Evolutionary conservation across 495 filamentous ascomycete genomes (phyloP).

Genomic region (Podospora tetraspora): DNA sequence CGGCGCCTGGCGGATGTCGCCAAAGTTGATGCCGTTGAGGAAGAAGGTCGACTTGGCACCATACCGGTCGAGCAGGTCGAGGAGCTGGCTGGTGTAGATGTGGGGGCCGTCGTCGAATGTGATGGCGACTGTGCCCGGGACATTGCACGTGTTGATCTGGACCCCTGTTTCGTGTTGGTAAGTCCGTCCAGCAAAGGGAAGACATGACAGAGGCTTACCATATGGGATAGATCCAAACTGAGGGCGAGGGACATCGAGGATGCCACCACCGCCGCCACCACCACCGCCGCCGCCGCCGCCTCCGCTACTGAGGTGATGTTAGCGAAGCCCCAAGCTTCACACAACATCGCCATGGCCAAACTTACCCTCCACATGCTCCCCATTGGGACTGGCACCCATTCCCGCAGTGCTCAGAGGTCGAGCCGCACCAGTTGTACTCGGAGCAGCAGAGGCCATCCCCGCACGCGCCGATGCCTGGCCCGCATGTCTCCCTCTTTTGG

Average conservation of each 20-base stretch:
- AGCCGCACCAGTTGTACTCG: slow-evolving; percentile 8
- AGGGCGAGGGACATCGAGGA: slow-evolving; percentile 2
- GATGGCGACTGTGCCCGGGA: slow-evolving; percentile 31
- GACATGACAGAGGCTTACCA: slow-evolving; percentile 17
- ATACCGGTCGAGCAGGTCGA: slow-evolving; percentile 17
- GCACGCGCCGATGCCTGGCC: slow-evolving; percentile 7
- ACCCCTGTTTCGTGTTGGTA: not conserved
- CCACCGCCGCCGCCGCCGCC: not conserved
- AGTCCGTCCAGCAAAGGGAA: not conserved
- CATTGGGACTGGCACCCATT: slow-evolving; percentile 7
- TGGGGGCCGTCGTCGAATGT: slow-evolving; percentile 37
- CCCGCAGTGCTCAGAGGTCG: slow-evolving; percentile 1
- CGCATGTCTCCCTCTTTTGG: slow-evolving; percentile 8
- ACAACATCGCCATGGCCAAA: not conserved
- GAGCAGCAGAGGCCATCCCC: slow-evolving; percentile 5
- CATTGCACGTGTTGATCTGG: slow-evolving; percentile 48
- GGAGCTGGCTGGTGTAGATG: slow-evolving; percentile 20
- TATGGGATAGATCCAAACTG: slow-evolving; percentile 3
- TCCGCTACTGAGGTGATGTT: not conserved
- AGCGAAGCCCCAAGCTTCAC: not conserved
- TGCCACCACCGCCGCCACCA: not conserved
- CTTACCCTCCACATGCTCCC: slow-evolving; percentile 2
- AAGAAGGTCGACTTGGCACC: slow-evolving; percentile 62
- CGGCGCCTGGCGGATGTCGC: slow-evolving; percentile 23
- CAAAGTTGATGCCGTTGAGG: slow-evolving; percentile 57